phyloP scores from a whole-genome alignment of 1,139 yeast species.

The Ashbya aceris region DNA sequence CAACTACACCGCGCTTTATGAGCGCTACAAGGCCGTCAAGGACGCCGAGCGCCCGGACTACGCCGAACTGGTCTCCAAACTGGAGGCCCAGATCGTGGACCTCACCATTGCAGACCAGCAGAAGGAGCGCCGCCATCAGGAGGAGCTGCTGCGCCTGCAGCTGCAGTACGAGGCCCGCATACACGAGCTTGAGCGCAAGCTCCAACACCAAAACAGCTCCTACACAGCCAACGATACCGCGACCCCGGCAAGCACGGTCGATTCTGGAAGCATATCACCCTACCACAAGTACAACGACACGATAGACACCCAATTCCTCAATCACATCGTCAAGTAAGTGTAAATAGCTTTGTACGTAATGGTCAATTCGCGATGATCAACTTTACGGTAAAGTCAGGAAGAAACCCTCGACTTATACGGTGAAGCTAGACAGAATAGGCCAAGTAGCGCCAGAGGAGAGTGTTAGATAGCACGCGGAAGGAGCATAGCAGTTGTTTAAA shows the following conservation, averaged over 20 bases:
- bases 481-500: too few relatives aligned
- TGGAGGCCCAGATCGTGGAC: conserved; percentile 23
- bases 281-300: conserved; percentile 14
- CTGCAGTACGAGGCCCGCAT: conserved; percentile 5
- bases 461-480: too few relatives aligned
- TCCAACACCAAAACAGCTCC: background rate
- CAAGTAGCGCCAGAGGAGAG: too few relatives aligned
- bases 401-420: too few relatives aligned
- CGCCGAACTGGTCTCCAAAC: background rate
- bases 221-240: background rate
- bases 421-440: too few relatives aligned
- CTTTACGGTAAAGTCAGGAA: too few relatives aligned
- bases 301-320: conserved; percentile 14
- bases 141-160: conserved; percentile 3
- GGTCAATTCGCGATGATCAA: too few relatives aligned
- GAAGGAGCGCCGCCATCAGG: conserved; percentile 3
- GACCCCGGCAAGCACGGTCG: background rate
- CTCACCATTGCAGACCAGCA: conserved; percentile 14
- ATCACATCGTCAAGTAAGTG: conserved; percentile 9
- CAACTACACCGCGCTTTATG: conserved; percentile 35
- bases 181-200: conserved; percentile 4
- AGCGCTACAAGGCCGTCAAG: conserved; percentile 36
- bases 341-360: conserved; percentile 3
- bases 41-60: background rate
- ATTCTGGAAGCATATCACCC: conserved; percentile 6